phyloP scores from a whole-genome alignment of 495 filamentous ascomycete species.

The Penicillium lividum region DNA sequence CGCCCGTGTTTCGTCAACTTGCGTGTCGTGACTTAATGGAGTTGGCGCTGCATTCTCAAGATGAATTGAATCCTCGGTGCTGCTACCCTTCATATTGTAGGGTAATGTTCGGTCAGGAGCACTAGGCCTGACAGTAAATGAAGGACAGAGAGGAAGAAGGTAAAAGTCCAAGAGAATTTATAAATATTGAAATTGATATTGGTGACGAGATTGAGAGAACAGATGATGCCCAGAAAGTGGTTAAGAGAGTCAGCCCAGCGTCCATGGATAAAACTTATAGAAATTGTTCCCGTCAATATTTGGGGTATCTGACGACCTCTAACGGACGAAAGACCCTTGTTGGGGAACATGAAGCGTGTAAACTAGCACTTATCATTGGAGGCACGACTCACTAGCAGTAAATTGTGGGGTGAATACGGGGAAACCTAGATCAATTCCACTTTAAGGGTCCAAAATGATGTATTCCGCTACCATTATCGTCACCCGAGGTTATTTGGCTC shows the following conservation, averaged over 20 bases:
- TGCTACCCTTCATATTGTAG: neutral
- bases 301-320: neutral
- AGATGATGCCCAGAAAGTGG: neutral
- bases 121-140: neutral
- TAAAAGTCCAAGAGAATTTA: neutral
- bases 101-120: neutral
- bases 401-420: neutral
- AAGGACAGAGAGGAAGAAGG: neutral
- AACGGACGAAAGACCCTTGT: neutral
- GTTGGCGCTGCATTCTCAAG: neutral
- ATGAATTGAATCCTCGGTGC: neutral
- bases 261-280: neutral
- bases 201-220: neutral
- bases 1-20: neutral
- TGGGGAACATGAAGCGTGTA: neutral
- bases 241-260: neutral
- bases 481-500: neutral
- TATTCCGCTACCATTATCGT: neutral
- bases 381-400: neutral
- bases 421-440: neutral
- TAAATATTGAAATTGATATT: neutral
- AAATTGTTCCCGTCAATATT: neutral
- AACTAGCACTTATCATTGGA: neutral
- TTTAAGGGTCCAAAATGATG: neutral
- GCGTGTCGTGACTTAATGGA: neutral